phyloP scores from a whole-genome alignment of 108 stramenopile genomes.

The Pseudonitzschia multistriata region DNA sequence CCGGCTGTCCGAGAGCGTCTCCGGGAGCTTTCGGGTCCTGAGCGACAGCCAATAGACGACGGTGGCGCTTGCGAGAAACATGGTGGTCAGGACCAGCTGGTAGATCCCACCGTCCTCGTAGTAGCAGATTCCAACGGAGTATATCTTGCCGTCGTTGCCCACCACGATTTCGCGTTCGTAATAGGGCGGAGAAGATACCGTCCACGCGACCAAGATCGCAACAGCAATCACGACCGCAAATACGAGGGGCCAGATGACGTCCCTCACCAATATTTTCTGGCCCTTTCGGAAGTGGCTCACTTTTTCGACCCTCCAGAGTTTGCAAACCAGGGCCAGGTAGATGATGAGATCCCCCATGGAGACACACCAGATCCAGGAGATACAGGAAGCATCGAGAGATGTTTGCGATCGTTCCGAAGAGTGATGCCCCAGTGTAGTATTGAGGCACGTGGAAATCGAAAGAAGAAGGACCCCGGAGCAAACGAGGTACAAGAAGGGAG shows the following conservation, averaged over 20 bases:
- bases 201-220: slow-evolving; percentile 9
- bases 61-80: neutral
- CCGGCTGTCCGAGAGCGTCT: slow-evolving; percentile 16
- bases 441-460: neutral
- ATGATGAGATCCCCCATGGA: slow-evolving; percentile 7
- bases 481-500: slow-evolving; percentile 14
- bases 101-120: slow-evolving; percentile 4
- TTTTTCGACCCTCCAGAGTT: slow-evolving; percentile 22
- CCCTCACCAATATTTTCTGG: slow-evolving; percentile 1
- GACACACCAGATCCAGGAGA: neutral
- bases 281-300: slow-evolving; percentile 20
- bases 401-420: neutral
- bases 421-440: slow-evolving; percentile 3
- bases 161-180: neutral
- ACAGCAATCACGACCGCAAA: neutral
- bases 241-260: slow-evolving; percentile 15
- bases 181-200: neutral
- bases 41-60: slow-evolving; percentile 12
- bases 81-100: neutral
- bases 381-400: slow-evolving; percentile 6
- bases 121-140: slow-evolving; percentile 7
- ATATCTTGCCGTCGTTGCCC: neutral
- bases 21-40: slow-evolving; percentile 18
- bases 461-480: slow-evolving; percentile 14
- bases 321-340: slow-evolving; percentile 24